These are phyloP conservation scores for Chrysoporthe austroafricana DNA, from an alignment of 2,329 filamentous ascomycete genomes.

Conservation along the genomic window DNA sequence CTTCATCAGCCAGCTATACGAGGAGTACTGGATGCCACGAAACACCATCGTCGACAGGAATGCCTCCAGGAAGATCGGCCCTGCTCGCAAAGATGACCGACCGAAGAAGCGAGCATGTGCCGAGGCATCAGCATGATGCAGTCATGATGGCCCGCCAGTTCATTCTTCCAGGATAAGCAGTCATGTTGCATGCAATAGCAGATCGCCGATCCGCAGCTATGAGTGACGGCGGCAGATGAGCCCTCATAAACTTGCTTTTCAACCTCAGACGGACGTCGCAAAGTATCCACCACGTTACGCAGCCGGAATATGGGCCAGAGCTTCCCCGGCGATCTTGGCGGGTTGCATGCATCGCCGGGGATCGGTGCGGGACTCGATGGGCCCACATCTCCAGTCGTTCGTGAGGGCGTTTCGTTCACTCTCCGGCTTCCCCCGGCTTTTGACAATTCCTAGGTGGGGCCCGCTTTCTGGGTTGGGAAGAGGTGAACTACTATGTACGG, in stretches of 20 bases:
- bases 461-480: neutral
- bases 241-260: neutral
- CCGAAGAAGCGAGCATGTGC: neutral
- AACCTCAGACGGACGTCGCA: neutral
- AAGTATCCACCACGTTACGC: neutral
- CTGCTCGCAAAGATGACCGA: neutral
- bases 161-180: neutral
- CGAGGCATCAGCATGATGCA: neutral
- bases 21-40: constrained; percentile 56
- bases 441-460: neutral
- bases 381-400: neutral
- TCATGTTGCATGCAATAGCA: neutral
- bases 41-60: constrained; percentile 23
- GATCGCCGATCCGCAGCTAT: neutral
- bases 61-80: constrained; percentile 8
- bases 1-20: constrained; percentile 63
- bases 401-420: neutral
- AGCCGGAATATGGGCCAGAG: neutral
- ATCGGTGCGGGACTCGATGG: neutral
- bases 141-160: neutral
- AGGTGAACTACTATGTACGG: neutral
- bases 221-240: neutral
- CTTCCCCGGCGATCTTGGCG: neutral
- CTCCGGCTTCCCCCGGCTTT: neutral
- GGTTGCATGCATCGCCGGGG: neutral